Base-by-base conservation (phyloP, 2,329 filamentous ascomycete genomes). In the Thielaviopsis punctulata region DNA sequence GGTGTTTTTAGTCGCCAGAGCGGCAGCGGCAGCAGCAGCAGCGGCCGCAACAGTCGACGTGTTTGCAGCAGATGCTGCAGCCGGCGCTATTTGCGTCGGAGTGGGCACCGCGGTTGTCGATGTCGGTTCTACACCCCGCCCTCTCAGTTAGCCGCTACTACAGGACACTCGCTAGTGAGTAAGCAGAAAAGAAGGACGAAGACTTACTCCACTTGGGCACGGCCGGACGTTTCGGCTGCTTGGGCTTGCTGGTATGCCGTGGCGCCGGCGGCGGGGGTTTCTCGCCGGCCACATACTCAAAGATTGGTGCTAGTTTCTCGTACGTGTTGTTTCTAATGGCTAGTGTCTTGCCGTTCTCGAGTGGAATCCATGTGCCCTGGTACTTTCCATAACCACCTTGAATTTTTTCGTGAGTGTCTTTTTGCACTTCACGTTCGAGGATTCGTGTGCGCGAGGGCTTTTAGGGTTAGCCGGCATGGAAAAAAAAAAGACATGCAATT, bases 331-430 rank as follows among this genome's bases (percentile, higher is more conserved):
- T 95, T 59, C 89, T 84, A 59, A 84, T 80, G 33, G 92, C 92
- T 30, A 98, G 79, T 56, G 77, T 70, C 59, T 88, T 79, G 53
- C 88, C 92, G 57, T 86, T 79, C 13, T 81, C 75, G 7, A 98
- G 76, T 7, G 92, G 92, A 48, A 98, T 92, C 89, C 92, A 98
- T 49, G 92, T 98, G 62, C 92, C 86, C 89, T 98, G 92, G 60
- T 96, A 98, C 78, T 96, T 96, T 61, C 92, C 92, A 66, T 96
- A 96, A 15, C 92, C 92, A 58, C 90, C 92, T 64, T 98, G 92
- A 5, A 98, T 89, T 70, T 98, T 98, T 69, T 96, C 92, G 64
- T 98, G 92, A 4, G 84, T 76, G 44, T 93, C 90, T 66, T 95
- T 95, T 62, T 98, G 92, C 7, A 98, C 90, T 63, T 98, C 92